These are phyloP conservation scores for Hanseniaspora uvarum DNA, from an alignment of 1,139 yeast species.

Conservation along the genomic window DNA sequence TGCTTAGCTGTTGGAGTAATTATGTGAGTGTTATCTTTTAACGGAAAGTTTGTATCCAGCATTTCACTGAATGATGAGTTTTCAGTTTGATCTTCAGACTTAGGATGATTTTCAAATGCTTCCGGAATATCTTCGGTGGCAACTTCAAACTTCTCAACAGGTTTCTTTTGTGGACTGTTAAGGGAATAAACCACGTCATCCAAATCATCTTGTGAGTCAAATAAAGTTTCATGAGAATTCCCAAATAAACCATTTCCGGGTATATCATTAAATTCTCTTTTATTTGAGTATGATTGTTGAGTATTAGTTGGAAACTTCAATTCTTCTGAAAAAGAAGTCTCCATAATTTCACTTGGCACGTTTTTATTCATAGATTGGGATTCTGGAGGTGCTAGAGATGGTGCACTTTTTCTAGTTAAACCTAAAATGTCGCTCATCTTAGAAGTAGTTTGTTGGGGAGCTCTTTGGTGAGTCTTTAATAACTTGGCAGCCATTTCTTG, in stretches of 20 bases:
- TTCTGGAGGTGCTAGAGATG: background rate
- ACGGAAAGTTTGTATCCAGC: background rate
- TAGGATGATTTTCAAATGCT: background rate
- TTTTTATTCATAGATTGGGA: background rate
- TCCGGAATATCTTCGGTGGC: background rate
- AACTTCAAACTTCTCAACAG: background rate
- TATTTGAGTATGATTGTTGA: background rate
- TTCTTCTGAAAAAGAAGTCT: slow-evolving; percentile 9
- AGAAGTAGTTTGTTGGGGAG: background rate
- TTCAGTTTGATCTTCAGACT: background rate
- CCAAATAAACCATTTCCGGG: background rate
- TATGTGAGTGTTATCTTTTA: background rate
- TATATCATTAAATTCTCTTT: background rate
- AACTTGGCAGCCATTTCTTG: slow-evolving; percentile 18
- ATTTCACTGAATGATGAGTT: background rate
- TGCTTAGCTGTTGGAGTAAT: background rate
- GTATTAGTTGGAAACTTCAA: slow-evolving; percentile 1
- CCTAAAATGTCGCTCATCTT: slow-evolving; percentile 6
- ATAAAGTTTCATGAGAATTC: background rate
- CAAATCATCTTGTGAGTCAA: slow-evolving; percentile 15
- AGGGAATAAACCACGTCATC: slow-evolving; percentile 16
- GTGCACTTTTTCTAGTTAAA: slow-evolving; percentile 1
- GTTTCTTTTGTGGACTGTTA: slow-evolving; percentile 12
- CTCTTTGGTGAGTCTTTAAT: slow-evolving; percentile 7
- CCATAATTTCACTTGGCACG: slow-evolving; percentile 4